Percentiles rank a stretch among this genome's conserved stretches.
phyloP scores from a whole-genome alignment of 1,284 basidiomycete genomes.

The Gymnopus androsaceus region DNA sequence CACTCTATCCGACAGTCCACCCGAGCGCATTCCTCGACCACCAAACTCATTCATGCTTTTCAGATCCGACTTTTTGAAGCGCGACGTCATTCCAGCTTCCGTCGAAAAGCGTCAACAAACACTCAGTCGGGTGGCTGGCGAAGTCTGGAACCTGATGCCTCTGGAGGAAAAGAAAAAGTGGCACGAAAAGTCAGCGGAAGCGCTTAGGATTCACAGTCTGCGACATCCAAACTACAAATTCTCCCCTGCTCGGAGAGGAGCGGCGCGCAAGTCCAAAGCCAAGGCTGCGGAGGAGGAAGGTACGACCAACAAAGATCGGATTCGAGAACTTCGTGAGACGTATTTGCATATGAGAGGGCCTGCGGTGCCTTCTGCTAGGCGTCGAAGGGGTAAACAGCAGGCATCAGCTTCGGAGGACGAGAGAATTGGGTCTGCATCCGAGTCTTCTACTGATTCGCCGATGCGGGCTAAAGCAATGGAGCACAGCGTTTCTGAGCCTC shows the following conservation, averaged over 20 bases:
- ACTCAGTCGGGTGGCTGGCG: slow-evolving; percentile 54
- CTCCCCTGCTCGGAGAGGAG: slow-evolving; percentile 39
- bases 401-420: not conserved
- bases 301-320: slow-evolving; percentile 2
- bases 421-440: not conserved
- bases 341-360: slow-evolving; percentile 14
- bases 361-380: slow-evolving; percentile 7
- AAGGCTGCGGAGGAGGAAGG: not conserved
- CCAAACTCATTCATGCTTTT: slow-evolving; percentile 80
- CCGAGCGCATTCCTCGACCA: slow-evolving; percentile 56
- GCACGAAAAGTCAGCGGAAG: slow-evolving; percentile 42
- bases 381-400: not conserved
- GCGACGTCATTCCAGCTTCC: slow-evolving; percentile 32
- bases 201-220: slow-evolving; percentile 36
- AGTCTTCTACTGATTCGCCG: not conserved
- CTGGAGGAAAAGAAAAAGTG: slow-evolving; percentile 45
- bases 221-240: slow-evolving; percentile 50
- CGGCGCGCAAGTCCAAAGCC: not conserved
- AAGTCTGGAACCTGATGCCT: slow-evolving; percentile 52
- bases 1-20: slow-evolving; percentile 15
- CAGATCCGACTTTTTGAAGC: slow-evolving; percentile 72
- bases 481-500: not conserved
- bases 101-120: slow-evolving; percentile 58
- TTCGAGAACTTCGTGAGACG: slow-evolving; percentile 14
- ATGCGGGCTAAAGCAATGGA: not conserved